Evolutionary conservation across 2,329 filamentous ascomycete species (phyloP).

Genomic region (Aspergillus amoenus): DNA sequence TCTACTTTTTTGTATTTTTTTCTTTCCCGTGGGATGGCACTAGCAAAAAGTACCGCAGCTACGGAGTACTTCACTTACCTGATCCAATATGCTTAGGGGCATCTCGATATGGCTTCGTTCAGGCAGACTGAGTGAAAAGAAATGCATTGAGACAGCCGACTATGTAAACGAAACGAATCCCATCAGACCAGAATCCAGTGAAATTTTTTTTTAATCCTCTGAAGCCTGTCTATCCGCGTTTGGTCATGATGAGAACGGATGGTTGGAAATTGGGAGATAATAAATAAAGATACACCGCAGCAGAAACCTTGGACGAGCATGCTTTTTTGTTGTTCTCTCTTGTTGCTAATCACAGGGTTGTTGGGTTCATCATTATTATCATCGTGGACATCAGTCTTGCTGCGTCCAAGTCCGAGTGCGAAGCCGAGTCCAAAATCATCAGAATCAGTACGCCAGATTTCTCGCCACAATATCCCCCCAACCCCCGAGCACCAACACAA

Average conservation of each 20-base stretch:
- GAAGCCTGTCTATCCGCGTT: conserved; percentile 3
- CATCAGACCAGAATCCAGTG: conserved; percentile 1
- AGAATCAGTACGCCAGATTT: conserved; percentile 4
- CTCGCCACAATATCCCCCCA: conserved; percentile 17
- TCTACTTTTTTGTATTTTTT: neutral
- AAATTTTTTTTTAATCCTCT: conserved; percentile 3
- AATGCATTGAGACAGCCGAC: conserved; percentile 2
- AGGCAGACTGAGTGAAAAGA: neutral
- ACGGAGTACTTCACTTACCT: neutral
- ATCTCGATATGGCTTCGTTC: neutral
- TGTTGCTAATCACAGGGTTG: conserved; percentile 13
- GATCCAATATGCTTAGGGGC: neutral
- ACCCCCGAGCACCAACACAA: conserved; percentile 29
- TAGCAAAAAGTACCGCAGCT: neutral
- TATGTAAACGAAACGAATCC: conserved; percentile 5
- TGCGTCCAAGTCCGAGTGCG: conserved; percentile 9
- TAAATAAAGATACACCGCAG: conserved; percentile 6
- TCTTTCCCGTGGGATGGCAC: neutral
- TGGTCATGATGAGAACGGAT: neutral
- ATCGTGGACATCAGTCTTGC: conserved; percentile 7
- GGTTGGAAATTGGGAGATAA: neutral
- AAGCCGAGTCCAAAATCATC: conserved; percentile 6
- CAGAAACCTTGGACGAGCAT: conserved; percentile 9
- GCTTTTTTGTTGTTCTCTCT: conserved; percentile 10
- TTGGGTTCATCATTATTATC: conserved; percentile 16